Conservation (phyloP, 2,329 filamentous ascomycete genomes). For the Elsinoe arachidis region DNA sequence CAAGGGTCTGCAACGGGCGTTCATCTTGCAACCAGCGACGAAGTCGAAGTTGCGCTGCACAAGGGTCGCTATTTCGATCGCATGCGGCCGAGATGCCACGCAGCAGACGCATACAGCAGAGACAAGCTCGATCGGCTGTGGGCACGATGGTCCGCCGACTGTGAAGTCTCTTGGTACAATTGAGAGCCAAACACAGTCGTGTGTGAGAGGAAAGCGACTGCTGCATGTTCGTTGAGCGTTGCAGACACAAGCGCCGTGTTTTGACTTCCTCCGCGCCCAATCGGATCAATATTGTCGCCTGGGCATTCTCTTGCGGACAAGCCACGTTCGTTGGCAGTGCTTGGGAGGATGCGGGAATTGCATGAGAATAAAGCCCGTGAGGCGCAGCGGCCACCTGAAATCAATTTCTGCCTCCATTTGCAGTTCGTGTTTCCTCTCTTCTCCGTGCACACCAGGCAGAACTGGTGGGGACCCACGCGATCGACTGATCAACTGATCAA, state of each 20-base stretch:
- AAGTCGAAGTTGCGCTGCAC: constrained; percentile 7
- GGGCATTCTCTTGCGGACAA: not conserved
- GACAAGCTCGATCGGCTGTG: not conserved
- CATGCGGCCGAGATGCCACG: not conserved
- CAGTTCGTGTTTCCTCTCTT: not conserved
- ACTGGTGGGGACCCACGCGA: constrained; percentile 3
- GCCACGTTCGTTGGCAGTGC: not conserved
- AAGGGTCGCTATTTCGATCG: not conserved
- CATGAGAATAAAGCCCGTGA: not conserved
- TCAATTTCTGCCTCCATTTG: not conserved
- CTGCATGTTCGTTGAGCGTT: too few species aligned
- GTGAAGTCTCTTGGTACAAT: not conserved
- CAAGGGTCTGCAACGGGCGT: constrained; percentile 18
- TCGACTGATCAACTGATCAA: not conserved
- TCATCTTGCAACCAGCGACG: constrained; percentile 16
- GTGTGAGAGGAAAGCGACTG: not conserved
- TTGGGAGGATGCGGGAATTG: not conserved
- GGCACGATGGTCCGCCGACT: not conserved
- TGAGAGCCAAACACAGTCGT: too few species aligned
- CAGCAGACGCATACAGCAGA: not conserved
- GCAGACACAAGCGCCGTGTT: too few species aligned
- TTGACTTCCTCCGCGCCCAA: not conserved
- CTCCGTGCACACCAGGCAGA: not conserved
- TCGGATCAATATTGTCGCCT: not conserved
- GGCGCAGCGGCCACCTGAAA: not conserved